phyloP scores from a whole-genome alignment of 1,139 yeast genomes.

The Kodamaea ohmeri region DNA sequence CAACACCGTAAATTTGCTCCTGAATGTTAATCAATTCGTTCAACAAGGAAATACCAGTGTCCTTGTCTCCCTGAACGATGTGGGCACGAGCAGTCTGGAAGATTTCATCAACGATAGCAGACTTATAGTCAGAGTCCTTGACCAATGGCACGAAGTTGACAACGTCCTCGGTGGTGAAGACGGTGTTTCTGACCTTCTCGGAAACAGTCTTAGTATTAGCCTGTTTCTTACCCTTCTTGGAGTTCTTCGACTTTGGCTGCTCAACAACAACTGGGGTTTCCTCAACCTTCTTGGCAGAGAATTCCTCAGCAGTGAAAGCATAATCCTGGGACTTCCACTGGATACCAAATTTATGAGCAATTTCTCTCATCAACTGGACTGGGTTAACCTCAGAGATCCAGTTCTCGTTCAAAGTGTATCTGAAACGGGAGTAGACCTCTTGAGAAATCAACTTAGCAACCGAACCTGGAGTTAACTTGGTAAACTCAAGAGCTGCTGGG shows the following conservation, averaged over 20 bases:
- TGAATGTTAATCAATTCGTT: slow-evolving; percentile 68
- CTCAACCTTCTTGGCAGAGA: slow-evolving; percentile 11
- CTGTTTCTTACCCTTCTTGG: slow-evolving; percentile 38
- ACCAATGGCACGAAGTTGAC: slow-evolving; percentile 68
- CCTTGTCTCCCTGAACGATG: slow-evolving; percentile 41
- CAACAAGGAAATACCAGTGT: slow-evolving; percentile 56
- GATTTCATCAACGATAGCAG: slow-evolving; percentile 73
- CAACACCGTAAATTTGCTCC: slow-evolving; percentile 81
- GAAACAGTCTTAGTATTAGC: slow-evolving; percentile 21
- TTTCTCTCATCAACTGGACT: slow-evolving; percentile 60
- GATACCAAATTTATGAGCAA: slow-evolving; percentile 78
- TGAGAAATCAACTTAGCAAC: slow-evolving; percentile 43
- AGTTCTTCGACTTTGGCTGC: slow-evolving; percentile 13
- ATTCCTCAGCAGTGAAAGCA: slow-evolving; percentile 44
- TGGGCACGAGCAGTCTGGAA: slow-evolving; percentile 67
- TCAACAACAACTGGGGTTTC: slow-evolving; percentile 14
- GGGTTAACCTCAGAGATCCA: slow-evolving; percentile 46
- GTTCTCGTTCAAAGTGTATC: slow-evolving; percentile 50
- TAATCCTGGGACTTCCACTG: slow-evolving; percentile 70
- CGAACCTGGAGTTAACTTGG: slow-evolving; percentile 41
- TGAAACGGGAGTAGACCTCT: slow-evolving; percentile 61
- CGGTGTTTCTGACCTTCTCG: slow-evolving; percentile 26
- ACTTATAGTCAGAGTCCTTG: slow-evolving; percentile 66
- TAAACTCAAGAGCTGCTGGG: slow-evolving; percentile 42
- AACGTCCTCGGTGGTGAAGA: slow-evolving; percentile 63